These are phyloP conservation scores for Auriscalpium microsporum DNA, from an alignment of 768 basidiomycete species.

Conservation along the genomic window DNA sequence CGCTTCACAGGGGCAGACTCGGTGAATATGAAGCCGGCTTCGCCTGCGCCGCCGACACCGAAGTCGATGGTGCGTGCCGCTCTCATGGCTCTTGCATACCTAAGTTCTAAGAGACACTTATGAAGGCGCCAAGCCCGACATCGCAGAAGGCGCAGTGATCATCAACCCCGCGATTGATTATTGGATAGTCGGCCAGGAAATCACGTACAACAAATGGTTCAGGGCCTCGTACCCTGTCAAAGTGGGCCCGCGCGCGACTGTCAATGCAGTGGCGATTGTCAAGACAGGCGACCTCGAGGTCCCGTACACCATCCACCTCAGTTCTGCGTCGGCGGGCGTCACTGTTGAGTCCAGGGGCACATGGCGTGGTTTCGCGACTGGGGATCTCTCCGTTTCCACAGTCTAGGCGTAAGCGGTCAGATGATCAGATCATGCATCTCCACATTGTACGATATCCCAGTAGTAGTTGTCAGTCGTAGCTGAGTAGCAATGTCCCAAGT, in stretches of 20 bases:
- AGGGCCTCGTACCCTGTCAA: neutral
- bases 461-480: too few species aligned
- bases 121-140: neutral
- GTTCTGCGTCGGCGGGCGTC: neutral
- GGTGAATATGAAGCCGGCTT: neutral
- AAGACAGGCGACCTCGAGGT: neutral
- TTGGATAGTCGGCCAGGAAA: neutral
- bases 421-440: too few species aligned
- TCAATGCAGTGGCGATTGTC: neutral
- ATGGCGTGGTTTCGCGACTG: neutral
- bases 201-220: neutral
- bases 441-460: too few species aligned
- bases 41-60: neutral
- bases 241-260: neutral
- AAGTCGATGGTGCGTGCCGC: neutral
- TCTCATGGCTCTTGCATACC: neutral
- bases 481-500: too few species aligned
- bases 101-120: neutral
- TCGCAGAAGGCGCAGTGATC: neutral
- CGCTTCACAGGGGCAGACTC: neutral
- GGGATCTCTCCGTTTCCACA: neutral
- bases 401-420: too few species aligned
- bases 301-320: neutral
- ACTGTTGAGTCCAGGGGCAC: neutral
- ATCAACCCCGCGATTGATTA: neutral